phyloP scores from a whole-genome alignment of 2,329 filamentous ascomycete species.

The Hortaea sp. region DNA sequence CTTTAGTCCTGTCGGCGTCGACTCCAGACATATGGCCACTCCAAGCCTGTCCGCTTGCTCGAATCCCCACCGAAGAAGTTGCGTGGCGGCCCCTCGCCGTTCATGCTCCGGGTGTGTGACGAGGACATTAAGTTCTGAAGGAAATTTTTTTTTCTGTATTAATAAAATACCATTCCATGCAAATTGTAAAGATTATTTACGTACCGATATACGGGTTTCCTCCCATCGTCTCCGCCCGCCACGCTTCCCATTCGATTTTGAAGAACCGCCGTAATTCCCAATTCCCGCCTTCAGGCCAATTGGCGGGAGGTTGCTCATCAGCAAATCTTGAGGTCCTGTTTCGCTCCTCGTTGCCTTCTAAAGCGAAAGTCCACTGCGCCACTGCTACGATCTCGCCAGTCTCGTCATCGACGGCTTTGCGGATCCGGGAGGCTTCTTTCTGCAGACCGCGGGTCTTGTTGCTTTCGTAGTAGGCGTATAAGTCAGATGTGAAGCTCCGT shows the following conservation, averaged over 20 bases:
- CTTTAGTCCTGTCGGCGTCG: constrained; percentile 20
- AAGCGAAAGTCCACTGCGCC: constrained; percentile 12
- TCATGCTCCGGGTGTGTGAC: constrained; percentile 11
- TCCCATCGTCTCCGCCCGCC: constrained; percentile 7
- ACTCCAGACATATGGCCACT: constrained; percentile 25
- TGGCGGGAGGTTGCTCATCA: constrained; percentile 9
- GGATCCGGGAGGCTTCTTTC: constrained; percentile 5
- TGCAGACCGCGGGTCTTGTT: constrained; percentile 7
- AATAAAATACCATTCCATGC: neutral
- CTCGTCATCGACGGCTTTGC: constrained; percentile 14
- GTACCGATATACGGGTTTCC: constrained; percentile 14
- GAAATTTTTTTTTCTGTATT: neutral
- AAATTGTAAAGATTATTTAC: neutral
- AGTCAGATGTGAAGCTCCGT: constrained; percentile 13
- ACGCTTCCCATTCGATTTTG: constrained; percentile 8
- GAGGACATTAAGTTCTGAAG: constrained; percentile 9
- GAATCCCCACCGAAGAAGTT: constrained; percentile 27
- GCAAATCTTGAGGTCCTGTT: constrained; percentile 1
- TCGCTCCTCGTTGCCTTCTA: constrained; percentile 8
- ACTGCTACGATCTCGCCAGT: constrained; percentile 13
- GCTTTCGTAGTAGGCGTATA: constrained; percentile 15
- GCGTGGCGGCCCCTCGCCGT: constrained; percentile 24
- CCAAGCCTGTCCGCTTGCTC: constrained; percentile 27
- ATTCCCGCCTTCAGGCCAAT: constrained; percentile 15
- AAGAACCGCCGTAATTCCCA: constrained; percentile 14